Evolutionary conservation across 345 rosid genomes (phyloP), one percentile per base, ranked within the genome.

Genomic region (Gynandropsis gynandra): DNA sequence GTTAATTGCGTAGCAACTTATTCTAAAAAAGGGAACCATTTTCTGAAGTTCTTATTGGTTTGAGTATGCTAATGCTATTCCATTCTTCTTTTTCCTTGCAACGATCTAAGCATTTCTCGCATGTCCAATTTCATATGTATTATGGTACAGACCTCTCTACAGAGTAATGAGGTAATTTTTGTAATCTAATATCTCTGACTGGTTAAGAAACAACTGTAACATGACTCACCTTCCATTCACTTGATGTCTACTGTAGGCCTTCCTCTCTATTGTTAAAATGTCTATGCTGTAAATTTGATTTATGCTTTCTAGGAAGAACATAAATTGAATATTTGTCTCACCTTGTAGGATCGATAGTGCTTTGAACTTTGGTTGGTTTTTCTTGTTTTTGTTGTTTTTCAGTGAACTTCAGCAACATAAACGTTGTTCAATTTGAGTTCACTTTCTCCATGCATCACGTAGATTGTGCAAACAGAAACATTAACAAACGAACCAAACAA

Each of bases 101-200:
- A 62, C 63, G 5, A 93, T 93, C 62, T 93, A 93, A 68, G 87
- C 79, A 1, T 63, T 93, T 53, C 70, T 81, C 17, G 97, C 97
- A 69, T 69, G 75, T 16, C 99, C 99, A 4, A 79, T 88, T 36
- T 88, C 97, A 36, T 93, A 85, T 59, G 75, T 93, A 43, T 53
- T 93, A 39, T 93, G 99, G 99, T 93, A 93, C 74, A 78, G 95
- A 74, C 99, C 99, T 17, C 82, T 93, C 11, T 93, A 88, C 72
- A 80, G 95, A 65, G 99, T 85, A 57, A 88, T 93, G 95, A 83
- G 90, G 99, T 74, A 69, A 48, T 17, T 4, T 15, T 16, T 41
- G 38, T 32, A 29, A 12, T 10, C 1, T 16, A 42, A 15, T 19
- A 10, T 42, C 41, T 45, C 49, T 45, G 15, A 52, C 5, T 51